Evolutionary conservation across 1,284 basidiomycete species (phyloP), one percentile per base, ranked within the genome.

Genomic region (Earliella scabrosa): DNA sequence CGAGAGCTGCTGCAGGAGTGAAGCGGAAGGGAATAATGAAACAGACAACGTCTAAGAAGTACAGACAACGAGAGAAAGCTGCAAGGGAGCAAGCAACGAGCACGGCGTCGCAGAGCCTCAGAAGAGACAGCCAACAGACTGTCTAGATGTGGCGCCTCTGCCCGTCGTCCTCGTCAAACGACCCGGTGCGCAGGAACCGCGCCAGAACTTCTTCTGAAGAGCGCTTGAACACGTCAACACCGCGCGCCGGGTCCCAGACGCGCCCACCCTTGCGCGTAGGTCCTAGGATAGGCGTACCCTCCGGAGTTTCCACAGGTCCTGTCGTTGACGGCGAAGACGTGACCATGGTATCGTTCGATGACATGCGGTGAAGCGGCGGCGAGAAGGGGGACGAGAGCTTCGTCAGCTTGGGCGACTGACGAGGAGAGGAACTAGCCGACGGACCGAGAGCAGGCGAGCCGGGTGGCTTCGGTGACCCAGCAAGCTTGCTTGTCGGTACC

Each of bases 141-240:
- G n/a, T 40, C 50, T 51, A 63, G 6, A 62, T 51, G 11, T 58
- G 59, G 45, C 58, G 61, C 48, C 50, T 50, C 31, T 63, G 63
- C 7, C 59, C 63, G 21, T 67, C 68, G 41, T 82, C 82, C 27
- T 86, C 82, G 53, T 87, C 85, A 80, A 83, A 87, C 51, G 86
- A 82, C 29, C 86, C 85, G 79, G 87, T 87, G 64, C 82, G 85
- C 75, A 93, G 74, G 73, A 94, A 93, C 36, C 87, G 78, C 8
- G 86, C 82, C 35, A 94, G 76, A 14, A 92, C 90, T 65, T 93
- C 88, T 68, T 95, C 92, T 2, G 91, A 92, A 20, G 88, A 86
- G 52, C 83, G 83, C 71, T 92, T 93, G 73, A 93, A 92, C 35
- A 88, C 64, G 52, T 93, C 91, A 7, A 93, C 86, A 41, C 87